Evolutionary conservation across 306 rosid species (phyloP).

Genomic region (Gastrolobium villosum): DNA sequence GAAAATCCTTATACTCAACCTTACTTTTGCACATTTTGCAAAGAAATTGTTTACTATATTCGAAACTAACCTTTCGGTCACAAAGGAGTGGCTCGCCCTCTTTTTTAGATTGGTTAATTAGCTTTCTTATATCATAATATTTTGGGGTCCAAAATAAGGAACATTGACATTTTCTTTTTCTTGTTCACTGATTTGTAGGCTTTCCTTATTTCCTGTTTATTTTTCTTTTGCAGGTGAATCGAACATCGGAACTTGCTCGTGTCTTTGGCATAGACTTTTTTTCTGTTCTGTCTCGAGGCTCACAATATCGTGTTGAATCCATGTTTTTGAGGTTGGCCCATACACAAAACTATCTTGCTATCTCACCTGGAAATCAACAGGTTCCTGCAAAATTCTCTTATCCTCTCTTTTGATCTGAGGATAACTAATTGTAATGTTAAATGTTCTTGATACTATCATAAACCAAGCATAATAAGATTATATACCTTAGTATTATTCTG

Average conservation of each 20-base stretch:
- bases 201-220: slow-evolving; percentile 39
- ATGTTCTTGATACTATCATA: slow-evolving; percentile 35
- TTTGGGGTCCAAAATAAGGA: slow-evolving; percentile 16
- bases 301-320: slow-evolving; percentile 97
- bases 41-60: too few species aligned
- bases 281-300: slow-evolving; percentile 96
- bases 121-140: not conserved
- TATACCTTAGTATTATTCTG: not conserved
- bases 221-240: slow-evolving; percentile 77
- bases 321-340: slow-evolving; percentile 95
- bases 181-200: slow-evolving; percentile 32
- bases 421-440: slow-evolving; percentile 27
- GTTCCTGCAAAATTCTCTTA: slow-evolving; percentile 49
- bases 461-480: slow-evolving; percentile 31
- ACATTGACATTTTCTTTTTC: slow-evolving; percentile 10
- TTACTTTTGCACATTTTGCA: too few species aligned
- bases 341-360: slow-evolving; percentile 86
- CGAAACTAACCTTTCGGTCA: too few species aligned
- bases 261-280: slow-evolving; percentile 97
- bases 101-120: too few species aligned
- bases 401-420: slow-evolving; percentile 30
- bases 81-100: too few species aligned
- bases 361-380: slow-evolving; percentile 94
- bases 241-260: slow-evolving; percentile 98
- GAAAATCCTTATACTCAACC: too few species aligned